Base-by-base conservation (phyloP, 2,329 filamentous ascomycete genomes). In the Sporothrix curviconia region DNA sequence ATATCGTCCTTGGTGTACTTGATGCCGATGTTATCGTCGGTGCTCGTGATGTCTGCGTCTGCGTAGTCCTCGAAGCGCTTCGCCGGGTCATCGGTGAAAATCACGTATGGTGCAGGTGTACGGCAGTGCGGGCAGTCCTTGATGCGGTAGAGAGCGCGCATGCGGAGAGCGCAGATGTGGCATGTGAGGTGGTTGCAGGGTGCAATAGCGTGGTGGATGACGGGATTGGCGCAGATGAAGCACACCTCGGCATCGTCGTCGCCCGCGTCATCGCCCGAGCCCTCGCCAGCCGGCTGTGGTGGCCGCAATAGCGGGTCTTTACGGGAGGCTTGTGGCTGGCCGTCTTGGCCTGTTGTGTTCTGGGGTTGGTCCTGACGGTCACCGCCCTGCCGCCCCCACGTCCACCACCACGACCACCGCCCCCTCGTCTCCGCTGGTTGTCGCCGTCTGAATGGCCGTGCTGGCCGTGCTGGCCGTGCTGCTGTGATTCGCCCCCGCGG, bases 131-230 rank as follows among this genome's bases (percentile, higher is more conserved):
- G 89, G 72, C 94, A 99, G 63, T 92, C 89, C 71, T 95, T 95
- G 60, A 86, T 95, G 77, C 96, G 97, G 74, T 97, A 99, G 44
- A 99, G 76, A 1, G 92, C 94, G 65, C 94, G 83, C 82, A 97
- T 83, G 59, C 94, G 83, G 64, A 99, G 75, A 9, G 91, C 87
- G 71, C 94, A 99, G 63, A 97, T 96, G 74, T 99, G 94, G 70
- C 94, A 99, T 50, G 92, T 96, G 58, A 89, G 83, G 74, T 99
- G 94, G 71, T 96, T 97, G 74, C 94, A 99, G 19, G 94, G 92
- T 32, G 92, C 85, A 63, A 99, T 84, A 9, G 92, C 88, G 65
- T 90, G 85, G 75, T 97, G 91, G 50, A 88, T 84, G 49, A 99
- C 86, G 2, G 86, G 83, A 63, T 92, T 96, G 57, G 94, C 92